Evolutionary conservation across 163 green algal genomes (phyloP).

Genomic region (Volvox carteri): DNA sequence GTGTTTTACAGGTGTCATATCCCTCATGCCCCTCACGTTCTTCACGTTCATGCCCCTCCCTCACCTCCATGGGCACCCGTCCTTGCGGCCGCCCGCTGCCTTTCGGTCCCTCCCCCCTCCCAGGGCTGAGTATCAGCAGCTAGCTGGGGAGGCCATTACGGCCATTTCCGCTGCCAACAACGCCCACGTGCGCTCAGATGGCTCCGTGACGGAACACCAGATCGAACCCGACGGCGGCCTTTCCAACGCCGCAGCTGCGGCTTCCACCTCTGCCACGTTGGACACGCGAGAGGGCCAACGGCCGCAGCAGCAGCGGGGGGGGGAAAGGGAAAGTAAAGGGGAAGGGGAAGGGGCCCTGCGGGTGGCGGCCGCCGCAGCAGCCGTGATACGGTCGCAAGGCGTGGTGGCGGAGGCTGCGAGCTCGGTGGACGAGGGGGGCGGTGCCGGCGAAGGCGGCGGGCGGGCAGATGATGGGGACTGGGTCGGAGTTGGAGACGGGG

Average conservation of each 20-base stretch:
- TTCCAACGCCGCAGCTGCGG: no score
- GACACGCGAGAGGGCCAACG: neutral
- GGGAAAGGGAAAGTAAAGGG: neutral
- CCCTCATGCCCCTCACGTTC: no score
- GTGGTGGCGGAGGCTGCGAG: neutral
- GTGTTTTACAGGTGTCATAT: no score
- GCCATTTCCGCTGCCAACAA: constrained; percentile 47
- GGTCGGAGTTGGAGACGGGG: no score
- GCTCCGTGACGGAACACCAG: neutral
- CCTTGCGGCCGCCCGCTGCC: no score
- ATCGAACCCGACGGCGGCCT: neutral
- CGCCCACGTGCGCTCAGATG: constrained; percentile 28
- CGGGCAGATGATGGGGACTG: no score
- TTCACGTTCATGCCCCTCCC: no score
- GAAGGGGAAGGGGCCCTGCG: neutral
- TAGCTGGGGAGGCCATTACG: constrained; percentile 36
- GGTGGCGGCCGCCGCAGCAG: neutral
- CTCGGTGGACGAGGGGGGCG: neutral
- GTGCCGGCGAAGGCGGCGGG: neutral
- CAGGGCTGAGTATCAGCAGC: constrained; percentile 54
- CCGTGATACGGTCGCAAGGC: neutral
- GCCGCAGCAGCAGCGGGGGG: neutral
- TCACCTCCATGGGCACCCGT: no score
- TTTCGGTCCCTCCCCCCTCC: no score
- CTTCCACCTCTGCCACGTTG: neutral